A percentile compares a stretch with the other conserved stretches of the same genome.
Evolutionary conservation across 2,329 filamentous ascomycete species (phyloP).

Genomic region (Fusarium sarcochroum): DNA sequence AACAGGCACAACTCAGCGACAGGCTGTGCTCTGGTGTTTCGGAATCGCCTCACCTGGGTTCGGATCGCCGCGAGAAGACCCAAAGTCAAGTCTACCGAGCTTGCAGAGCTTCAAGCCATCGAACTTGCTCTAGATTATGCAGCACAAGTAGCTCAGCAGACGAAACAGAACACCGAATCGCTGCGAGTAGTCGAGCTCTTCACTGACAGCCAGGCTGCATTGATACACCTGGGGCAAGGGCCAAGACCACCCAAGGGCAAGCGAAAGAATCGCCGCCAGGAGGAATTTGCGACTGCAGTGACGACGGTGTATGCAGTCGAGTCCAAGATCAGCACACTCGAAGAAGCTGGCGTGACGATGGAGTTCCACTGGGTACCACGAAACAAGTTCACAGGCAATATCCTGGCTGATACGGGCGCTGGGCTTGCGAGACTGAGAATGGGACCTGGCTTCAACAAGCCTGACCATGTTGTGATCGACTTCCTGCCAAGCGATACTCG

Average conservation of each 20-base stretch:
- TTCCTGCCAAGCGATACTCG: background rate
- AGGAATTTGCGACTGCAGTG: too few relatives aligned
- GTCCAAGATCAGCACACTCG: background rate
- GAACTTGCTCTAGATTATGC: conserved; percentile 27
- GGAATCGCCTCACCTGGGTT: conserved; percentile 17
- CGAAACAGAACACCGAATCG: background rate
- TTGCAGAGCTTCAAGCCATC: conserved; percentile 30
- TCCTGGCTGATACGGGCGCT: conserved; percentile 25
- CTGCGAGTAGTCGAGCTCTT: conserved; percentile 26
- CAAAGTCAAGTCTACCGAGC: background rate
- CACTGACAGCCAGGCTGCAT: conserved; percentile 9
- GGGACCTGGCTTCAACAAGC: background rate
- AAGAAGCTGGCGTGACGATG: conserved; percentile 1
- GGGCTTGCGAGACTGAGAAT: background rate
- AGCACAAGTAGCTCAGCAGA: background rate
- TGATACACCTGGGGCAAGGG: background rate
- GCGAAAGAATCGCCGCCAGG: background rate
- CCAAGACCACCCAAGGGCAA: background rate
- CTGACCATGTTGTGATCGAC: conserved; percentile 10
- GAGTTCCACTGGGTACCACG: conserved; percentile 42
- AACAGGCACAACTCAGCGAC: background rate
- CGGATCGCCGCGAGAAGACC: conserved; percentile 10
- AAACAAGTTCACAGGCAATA: conserved; percentile 14
- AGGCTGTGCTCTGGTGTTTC: conserved; percentile 18
- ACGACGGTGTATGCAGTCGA: background rate